Base-by-base conservation (phyloP, 768 basidiomycete genomes). In the Cyclocybe cylindracea region DNA sequence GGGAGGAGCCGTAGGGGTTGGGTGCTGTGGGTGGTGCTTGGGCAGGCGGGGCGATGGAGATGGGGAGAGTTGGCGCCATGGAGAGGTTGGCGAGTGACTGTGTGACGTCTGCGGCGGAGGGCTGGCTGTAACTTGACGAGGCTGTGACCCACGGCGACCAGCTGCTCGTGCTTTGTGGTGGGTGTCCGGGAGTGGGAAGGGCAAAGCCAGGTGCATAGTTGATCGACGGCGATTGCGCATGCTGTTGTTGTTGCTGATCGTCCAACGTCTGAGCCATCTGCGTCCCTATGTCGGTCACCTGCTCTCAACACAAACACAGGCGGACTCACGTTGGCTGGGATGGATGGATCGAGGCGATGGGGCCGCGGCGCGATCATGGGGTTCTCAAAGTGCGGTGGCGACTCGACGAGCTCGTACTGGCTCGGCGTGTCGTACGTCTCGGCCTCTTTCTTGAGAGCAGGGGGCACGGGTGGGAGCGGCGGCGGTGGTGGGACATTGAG, bases 241-340 rank as follows among this genome's bases (percentile, higher is more conserved):
- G 63, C 45, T 66, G 41, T 47, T 24, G 53, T 31, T 13, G 55
- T 40, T n/a, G 44, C 35, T 81, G 77, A 44, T 78, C 76, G 61
- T 89, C 85, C 10, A 89, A 67, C 11, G 73, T 76, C 54, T 77
- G 75, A 8, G 86, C 84, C 80, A 88, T 88, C 85, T 87, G 47
- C 50, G 11, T 24, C 55, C 42, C 19, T 16, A 31, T 10, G 38
- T 46, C n/a, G 13, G 44, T 14, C 36, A 10, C 8, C n/a, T 29
- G 44, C 44, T 16, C 13, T 10, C 51, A 40, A 5, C 5, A 11
- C 14, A 35, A n/a, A 16, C 34, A 36, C 19, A 35, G 29, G n/a
- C 31, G 48, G n/a, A 75, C 80, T 64, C 63, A 86, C 87, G 61
- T 86, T 85, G 32, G 78, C 76, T 14, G 86, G 83, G 1, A 88